A percentile compares a stretch with the other conserved stretches of the same genome.
Conservation (phyloP, 2,329 filamentous ascomycete species). For the Talaromyces sp. region DNA sequence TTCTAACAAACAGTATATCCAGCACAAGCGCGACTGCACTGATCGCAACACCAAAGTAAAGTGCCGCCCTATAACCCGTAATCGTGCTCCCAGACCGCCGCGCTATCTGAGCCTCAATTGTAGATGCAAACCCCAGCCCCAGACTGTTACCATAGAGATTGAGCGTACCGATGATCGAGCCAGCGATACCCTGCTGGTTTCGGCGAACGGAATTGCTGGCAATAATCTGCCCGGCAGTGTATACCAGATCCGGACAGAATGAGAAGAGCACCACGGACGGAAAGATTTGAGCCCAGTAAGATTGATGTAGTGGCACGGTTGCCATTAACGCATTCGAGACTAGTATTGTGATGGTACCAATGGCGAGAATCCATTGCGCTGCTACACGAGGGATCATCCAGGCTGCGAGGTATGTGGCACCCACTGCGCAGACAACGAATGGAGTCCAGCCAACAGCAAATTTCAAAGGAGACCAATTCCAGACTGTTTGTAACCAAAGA, state of each 20-base stretch:
- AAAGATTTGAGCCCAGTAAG: constrained; percentile 47
- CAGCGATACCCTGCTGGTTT: constrained; percentile 53
- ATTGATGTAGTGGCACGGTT: constrained; percentile 49
- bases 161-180: constrained; percentile 50
- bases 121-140: constrained; percentile 48
- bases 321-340: constrained; percentile 39
- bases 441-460: constrained; percentile 44
- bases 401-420: constrained; percentile 42
- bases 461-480: constrained; percentile 43
- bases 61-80: constrained; percentile 33
- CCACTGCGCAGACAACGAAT: constrained; percentile 41
- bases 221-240: constrained; percentile 54
- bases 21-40: constrained; percentile 31
- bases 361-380: constrained; percentile 50
- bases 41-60: constrained; percentile 35
- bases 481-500: constrained; percentile 47
- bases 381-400: constrained; percentile 50
- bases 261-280: constrained; percentile 37
- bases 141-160: constrained; percentile 46
- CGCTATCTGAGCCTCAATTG: constrained; percentile 34
- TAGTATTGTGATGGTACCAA: constrained; percentile 40
- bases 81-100: constrained; percentile 23
- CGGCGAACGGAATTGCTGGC: constrained; percentile 52
- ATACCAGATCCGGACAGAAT: constrained; percentile 52
- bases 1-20: constrained; percentile 32